Conservation (phyloP, 768 basidiomycete species). For the Boletus pseudo-olivaceus region DNA sequence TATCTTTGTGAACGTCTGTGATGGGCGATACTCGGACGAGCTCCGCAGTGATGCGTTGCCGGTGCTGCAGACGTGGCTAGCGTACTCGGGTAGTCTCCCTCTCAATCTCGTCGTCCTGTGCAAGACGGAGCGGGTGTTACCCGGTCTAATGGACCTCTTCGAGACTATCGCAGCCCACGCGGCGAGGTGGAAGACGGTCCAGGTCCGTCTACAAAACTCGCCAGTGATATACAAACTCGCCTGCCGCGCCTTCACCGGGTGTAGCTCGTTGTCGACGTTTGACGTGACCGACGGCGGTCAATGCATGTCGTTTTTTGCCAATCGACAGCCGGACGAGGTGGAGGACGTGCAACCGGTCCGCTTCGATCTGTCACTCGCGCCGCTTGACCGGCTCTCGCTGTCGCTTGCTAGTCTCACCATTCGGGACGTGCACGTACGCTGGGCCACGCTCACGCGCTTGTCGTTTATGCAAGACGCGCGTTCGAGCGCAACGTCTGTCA, state of each 20-base stretch:
- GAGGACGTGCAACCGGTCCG: conserved; percentile 2
- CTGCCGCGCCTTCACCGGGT: conserved; percentile 7
- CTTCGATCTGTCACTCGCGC: conserved; percentile 15
- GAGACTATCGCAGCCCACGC: conserved; percentile 13
- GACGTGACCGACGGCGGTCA: conserved; percentile 23
- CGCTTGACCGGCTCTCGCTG: conserved; percentile 13
- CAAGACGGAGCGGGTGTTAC: conserved; percentile 19
- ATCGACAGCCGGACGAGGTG: background rate
- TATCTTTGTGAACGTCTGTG: conserved; percentile 18
- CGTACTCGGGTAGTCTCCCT: conserved; percentile 20
- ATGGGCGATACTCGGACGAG: conserved; percentile 17
- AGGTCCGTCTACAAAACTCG: conserved; percentile 20
- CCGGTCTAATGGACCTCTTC: conserved; percentile 22
- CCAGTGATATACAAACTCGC: conserved; percentile 11
- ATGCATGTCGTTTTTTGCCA: conserved; percentile 1
- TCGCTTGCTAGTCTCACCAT: conserved; percentile 20
- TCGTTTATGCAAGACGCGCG: conserved; percentile 25
- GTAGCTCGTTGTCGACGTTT: conserved; percentile 15
- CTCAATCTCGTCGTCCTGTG: conserved; percentile 18
- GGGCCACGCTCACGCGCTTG: conserved; percentile 20
- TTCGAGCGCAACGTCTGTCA: conserved; percentile 18
- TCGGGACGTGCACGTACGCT: conserved; percentile 13
- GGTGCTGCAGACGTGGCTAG: conserved; percentile 18
- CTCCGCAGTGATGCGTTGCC: conserved; percentile 20
- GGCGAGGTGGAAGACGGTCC: conserved; percentile 20